Percentiles rank a stretch among this genome's conserved stretches.
phyloP scores from a whole-genome alignment of 2,329 filamentous ascomycete genomes.

The Cytospora chrysosperma region DNA sequence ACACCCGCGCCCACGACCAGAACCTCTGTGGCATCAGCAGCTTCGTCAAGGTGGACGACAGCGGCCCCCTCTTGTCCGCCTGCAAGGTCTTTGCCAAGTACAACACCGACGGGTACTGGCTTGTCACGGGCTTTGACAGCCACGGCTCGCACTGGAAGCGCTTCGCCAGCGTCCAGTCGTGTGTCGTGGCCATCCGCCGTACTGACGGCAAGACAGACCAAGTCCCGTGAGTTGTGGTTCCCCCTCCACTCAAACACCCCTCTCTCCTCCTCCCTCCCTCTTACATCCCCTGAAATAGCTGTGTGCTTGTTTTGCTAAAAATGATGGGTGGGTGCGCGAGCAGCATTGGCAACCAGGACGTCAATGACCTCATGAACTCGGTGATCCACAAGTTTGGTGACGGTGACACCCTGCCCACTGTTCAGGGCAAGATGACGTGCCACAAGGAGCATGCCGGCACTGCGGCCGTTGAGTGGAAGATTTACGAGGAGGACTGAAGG shows the following conservation, averaged over 20 bases:
- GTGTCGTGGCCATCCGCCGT: constrained; percentile 13
- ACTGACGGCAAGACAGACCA: constrained; percentile 2
- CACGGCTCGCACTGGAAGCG: constrained; percentile 4
- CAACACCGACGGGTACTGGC: constrained; percentile 16
- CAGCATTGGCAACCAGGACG: constrained; percentile 22
- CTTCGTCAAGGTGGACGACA: not conserved
- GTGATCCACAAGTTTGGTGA: constrained; percentile 5
- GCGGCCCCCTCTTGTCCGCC: not conserved
- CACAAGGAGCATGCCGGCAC: constrained; percentile 21
- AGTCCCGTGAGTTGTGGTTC: constrained; percentile 13
- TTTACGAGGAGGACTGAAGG: constrained; percentile 24
- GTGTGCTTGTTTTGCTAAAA: not conserved
- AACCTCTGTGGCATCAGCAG: constrained; percentile 17
- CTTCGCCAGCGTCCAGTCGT: constrained; percentile 18
- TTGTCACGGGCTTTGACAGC: constrained; percentile 13
- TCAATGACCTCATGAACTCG: constrained; percentile 15
- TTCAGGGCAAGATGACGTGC: constrained; percentile 15
- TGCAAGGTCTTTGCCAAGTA: constrained; percentile 14
- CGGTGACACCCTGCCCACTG: not conserved
- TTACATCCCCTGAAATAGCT: not conserved
- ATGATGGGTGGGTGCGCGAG: not conserved
- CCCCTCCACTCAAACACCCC: not conserved
- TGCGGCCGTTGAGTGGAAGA: constrained; percentile 18
- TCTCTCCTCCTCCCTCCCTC: not conserved
- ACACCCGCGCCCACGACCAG: constrained; percentile 3